A percentile compares a stretch with the other conserved stretches of the same genome.
These are phyloP conservation scores for Micractinium sp. DNA, from an alignment of 139 green algal genomes.

Conservation along the genomic window DNA sequence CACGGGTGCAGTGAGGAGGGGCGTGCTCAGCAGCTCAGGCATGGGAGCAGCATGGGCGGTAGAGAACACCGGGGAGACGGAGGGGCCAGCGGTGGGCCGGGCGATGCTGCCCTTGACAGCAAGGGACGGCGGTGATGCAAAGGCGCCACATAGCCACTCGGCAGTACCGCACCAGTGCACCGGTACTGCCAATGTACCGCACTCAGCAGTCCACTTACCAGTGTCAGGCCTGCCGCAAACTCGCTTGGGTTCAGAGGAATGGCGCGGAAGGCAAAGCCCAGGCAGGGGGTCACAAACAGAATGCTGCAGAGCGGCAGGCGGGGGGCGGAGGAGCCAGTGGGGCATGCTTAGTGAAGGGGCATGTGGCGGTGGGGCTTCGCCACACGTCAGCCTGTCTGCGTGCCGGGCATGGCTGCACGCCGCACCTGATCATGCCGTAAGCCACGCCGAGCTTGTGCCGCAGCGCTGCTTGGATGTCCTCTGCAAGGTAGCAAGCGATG, in stretches of 20 bases:
- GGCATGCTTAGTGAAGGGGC: not conserved
- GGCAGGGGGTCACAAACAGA: conserved; percentile 66
- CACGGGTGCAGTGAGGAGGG: not conserved
- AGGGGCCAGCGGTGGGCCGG: too few species aligned
- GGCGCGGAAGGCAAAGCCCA: conserved; percentile 66
- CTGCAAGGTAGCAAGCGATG: not conserved
- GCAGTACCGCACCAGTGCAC: too few species aligned
- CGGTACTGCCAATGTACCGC: too few species aligned
- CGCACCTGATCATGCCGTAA: conserved; percentile 55
- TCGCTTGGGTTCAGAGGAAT: conserved; percentile 62
- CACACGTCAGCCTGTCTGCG: not conserved
- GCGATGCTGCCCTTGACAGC: too few species aligned
- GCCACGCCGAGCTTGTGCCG: conserved; percentile 58
- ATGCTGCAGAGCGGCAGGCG: conserved; percentile 48
- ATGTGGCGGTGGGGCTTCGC: too few species aligned
- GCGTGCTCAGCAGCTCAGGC: too few species aligned
- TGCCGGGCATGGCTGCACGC: too few species aligned
- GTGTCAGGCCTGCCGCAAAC: conserved; percentile 47
- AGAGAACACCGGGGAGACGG: too few species aligned
- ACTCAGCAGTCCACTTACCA: not conserved
- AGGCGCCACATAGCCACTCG: too few species aligned
- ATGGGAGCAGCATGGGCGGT: too few species aligned
- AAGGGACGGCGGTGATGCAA: too few species aligned
- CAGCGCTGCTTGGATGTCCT: conserved; percentile 62
- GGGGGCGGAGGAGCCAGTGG: not conserved